A percentile compares a stretch with the other conserved stretches of the same genome.
Evolutionary conservation across 257 asterid genomes (phyloP).

Genomic region (Solanum okadae): DNA sequence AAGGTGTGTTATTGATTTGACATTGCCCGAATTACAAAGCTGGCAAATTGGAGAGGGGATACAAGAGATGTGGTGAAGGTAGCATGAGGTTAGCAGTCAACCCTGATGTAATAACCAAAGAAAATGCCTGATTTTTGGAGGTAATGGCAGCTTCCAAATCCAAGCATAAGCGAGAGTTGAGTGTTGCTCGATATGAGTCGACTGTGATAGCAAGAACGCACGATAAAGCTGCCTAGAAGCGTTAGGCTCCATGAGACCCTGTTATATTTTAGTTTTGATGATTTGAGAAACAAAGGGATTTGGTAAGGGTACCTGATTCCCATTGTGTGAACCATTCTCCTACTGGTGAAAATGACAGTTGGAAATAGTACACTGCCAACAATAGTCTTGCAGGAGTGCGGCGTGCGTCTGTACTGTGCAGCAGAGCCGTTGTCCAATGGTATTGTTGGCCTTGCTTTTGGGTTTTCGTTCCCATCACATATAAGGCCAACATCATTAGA

Average conservation of each 20-base stretch:
- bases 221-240: neutral
- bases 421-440: neutral
- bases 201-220: neutral
- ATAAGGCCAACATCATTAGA: neutral
- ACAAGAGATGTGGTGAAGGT: neutral
- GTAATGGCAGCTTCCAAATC: neutral
- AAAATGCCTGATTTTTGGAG: neutral
- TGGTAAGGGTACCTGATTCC: neutral
- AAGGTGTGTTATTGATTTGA: neutral
- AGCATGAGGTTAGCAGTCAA: neutral
- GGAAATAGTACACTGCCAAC: neutral
- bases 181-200: neutral
- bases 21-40: neutral
- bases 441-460: neutral
- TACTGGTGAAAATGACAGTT: neutral
- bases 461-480: neutral
- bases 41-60: neutral
- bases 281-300: neutral
- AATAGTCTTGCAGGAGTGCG: neutral
- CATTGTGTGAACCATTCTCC: neutral
- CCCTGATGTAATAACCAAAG: neutral
- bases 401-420: accelerated
- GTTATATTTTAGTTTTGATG: neutral
- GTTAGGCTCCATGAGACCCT: neutral
- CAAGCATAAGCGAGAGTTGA: neutral